Percentiles rank a stretch among this genome's conserved stretches.
These are phyloP conservation scores for Xylogone sp. DNA, from an alignment of 2,329 filamentous ascomycete species.

Conservation along the genomic window DNA sequence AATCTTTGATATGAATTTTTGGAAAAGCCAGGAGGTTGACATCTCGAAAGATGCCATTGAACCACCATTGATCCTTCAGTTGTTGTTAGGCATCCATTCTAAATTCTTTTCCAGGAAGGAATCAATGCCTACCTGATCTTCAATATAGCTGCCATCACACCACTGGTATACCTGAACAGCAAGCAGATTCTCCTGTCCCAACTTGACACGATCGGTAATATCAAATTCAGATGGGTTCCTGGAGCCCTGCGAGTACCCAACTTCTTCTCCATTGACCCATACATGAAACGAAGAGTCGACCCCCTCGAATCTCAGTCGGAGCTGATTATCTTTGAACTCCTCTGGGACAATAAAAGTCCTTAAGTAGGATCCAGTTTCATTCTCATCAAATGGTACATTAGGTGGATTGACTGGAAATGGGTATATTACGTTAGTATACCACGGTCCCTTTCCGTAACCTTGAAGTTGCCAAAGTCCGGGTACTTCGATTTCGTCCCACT, in stretches of 20 bases:
- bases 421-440: slow-evolving; percentile 51
- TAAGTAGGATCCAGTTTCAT: slow-evolving; percentile 51
- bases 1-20: slow-evolving; percentile 40
- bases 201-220: slow-evolving; percentile 47
- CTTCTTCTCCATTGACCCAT: slow-evolving; percentile 59
- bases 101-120: slow-evolving; percentile 2
- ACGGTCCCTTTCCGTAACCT: slow-evolving; percentile 46
- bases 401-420: slow-evolving; percentile 52
- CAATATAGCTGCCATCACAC: slow-evolving; percentile 66
- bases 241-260: slow-evolving; percentile 67
- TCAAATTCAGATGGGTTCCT: slow-evolving; percentile 70
- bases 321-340: slow-evolving; percentile 39
- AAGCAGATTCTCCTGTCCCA: slow-evolving; percentile 47
- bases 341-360: slow-evolving; percentile 42
- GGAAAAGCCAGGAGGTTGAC: slow-evolving; percentile 49
- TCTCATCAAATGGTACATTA: slow-evolving; percentile 44
- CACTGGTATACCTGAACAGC: slow-evolving; percentile 67
- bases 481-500: slow-evolving; percentile 45
- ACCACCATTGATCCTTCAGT: slow-evolving; percentile 46
- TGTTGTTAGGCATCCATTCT: slow-evolving; percentile 24
- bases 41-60: slow-evolving; percentile 50
- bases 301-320: slow-evolving; percentile 66
- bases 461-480: slow-evolving; percentile 55
- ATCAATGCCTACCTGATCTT: slow-evolving; percentile 46
- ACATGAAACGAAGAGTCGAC: slow-evolving; percentile 70